Evolutionary conservation across 345 rosid species (phyloP).

Genomic region (Sonneratia alba): DNA sequence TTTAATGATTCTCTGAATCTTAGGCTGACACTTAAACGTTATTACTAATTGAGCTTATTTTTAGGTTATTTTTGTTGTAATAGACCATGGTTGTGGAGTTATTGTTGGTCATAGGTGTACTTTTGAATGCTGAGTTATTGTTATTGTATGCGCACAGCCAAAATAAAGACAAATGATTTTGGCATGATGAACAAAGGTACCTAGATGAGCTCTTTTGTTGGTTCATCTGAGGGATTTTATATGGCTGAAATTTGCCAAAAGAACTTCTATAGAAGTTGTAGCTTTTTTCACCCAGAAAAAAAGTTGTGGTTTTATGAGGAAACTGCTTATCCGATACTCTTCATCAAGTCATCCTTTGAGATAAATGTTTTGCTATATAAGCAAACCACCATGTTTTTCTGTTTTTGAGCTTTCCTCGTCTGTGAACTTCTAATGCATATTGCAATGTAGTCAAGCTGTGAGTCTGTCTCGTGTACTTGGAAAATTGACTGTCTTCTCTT

Average conservation of each 20-base stretch:
- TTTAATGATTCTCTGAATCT: background rate
- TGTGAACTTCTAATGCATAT: background rate
- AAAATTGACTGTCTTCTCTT: background rate
- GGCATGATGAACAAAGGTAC: background rate
- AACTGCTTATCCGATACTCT: background rate
- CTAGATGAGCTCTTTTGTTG: background rate
- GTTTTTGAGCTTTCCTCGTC: background rate
- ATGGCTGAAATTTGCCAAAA: background rate
- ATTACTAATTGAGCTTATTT: background rate
- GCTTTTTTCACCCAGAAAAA: too few relatives aligned
- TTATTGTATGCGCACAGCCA: background rate
- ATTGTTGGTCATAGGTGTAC: background rate
- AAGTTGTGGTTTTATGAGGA: background rate
- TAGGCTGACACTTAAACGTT: background rate
- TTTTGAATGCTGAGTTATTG: background rate
- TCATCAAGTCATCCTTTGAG: background rate
- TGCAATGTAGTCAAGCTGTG: background rate
- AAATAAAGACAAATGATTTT: background rate
- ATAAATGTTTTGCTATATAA: background rate
- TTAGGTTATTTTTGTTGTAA: background rate
- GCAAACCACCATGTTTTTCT: background rate
- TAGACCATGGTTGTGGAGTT: background rate
- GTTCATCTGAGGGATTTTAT: background rate
- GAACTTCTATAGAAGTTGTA: too few relatives aligned
- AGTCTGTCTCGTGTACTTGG: background rate